These are phyloP conservation scores for Aspergillus hortae DNA, from an alignment of 2,329 filamentous ascomycete species.

Conservation along the genomic window DNA sequence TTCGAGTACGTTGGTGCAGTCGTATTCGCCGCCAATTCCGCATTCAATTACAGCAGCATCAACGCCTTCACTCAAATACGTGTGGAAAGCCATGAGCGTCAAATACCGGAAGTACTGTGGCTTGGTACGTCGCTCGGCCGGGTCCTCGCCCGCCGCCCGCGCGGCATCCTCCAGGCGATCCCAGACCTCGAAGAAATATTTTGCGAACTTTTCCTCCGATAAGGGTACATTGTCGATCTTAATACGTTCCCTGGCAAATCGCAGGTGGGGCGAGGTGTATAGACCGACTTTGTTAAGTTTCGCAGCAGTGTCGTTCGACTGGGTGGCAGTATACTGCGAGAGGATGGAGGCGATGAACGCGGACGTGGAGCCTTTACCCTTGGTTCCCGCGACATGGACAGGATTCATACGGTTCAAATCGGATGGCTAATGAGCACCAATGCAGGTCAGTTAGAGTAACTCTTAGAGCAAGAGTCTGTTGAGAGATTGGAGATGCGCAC, in stretches of 20 bases:
- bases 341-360: constrained; percentile 79
- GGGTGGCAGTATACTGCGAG: constrained; percentile 53
- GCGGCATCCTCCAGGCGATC: constrained; percentile 59
- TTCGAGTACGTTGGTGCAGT: constrained; percentile 81
- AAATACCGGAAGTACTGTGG: constrained; percentile 92
- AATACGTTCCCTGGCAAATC: constrained; percentile 80
- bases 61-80: constrained; percentile 73
- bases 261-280: constrained; percentile 82
- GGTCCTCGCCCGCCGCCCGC: constrained; percentile 49
- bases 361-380: constrained; percentile 88
- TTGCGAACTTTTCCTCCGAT: constrained; percentile 64
- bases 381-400: constrained; percentile 88
- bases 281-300: constrained; percentile 62
- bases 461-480: background rate
- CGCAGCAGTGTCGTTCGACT: constrained; percentile 24
- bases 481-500: constrained; percentile 44
- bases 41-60: constrained; percentile 82
- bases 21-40: constrained; percentile 90
- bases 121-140: constrained; percentile 58
- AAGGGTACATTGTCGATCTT: constrained; percentile 72
- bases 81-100: constrained; percentile 82
- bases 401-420: constrained; percentile 59
- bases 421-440: constrained; percentile 47
- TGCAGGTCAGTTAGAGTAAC: background rate
- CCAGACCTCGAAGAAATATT: constrained; percentile 83